Base-by-base conservation (phyloP, 768 basidiomycete species). In the Suillus tomentosus region DNA sequence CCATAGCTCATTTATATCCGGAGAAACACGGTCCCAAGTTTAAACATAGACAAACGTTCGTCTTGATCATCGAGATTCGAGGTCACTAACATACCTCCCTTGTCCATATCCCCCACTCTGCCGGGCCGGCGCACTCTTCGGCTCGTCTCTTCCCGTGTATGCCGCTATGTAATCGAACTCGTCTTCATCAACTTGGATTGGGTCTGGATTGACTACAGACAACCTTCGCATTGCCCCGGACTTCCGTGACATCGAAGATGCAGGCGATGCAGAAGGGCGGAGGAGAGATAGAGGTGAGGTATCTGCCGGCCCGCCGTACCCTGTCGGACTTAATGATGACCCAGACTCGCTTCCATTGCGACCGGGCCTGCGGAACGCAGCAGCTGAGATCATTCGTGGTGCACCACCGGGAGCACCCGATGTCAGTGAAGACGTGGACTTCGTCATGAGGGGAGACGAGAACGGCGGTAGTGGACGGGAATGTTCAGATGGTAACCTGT, bases 301-400 rank as follows among this genome's bases (percentile, higher is more conserved):
- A 57, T 86, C 86, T 27, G 77, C 78, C 9, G 77, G 70, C 10
- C 72, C 72, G 31, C 27, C 4, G 5, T 54, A 14, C 19, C 56
- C 56, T 24, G 57, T 39, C 62, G 65, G 15, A 75, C 70, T 53
- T 51, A 55, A 45, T 34, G 70, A 62, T 19, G 56, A 34, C 15
- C 56, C 53, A 27, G 27, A 60, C 36, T 61, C 65, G 7, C 59
- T 34, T 42, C 62, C 64, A 53, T 74, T 77, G 24, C 79, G 78
- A 1, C 68, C 72, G 39, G 82, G 85, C 36, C 88, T 79, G 69
- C 82, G 84, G 76, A 93, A 93, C 31, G 90, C 90, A 6, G 90
- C 88, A 0, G 90, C 91, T 3, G 89, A 85, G 60, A 93, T 92
- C 62, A 85, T 93, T 50, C 87, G 81, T 15, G 82, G 73, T 0